A percentile compares a stretch with the other conserved stretches of the same genome.
These are phyloP conservation scores for Cantharellus anzutake DNA, from an alignment of 768 basidiomycete genomes.

Conservation along the genomic window DNA sequence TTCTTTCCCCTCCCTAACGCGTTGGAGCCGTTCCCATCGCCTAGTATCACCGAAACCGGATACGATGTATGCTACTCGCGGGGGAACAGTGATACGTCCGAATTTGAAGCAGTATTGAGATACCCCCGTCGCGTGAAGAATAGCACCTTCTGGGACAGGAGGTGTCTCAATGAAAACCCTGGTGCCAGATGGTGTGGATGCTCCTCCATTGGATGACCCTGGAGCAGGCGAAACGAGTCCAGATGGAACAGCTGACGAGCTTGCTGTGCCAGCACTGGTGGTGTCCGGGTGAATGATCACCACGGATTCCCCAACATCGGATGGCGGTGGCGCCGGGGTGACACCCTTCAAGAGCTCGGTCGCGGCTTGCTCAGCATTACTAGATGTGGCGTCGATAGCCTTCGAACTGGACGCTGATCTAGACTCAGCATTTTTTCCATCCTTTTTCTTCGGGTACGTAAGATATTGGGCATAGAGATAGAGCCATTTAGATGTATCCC, in stretches of 20 bases:
- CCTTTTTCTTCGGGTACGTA: slow-evolving; percentile 27
- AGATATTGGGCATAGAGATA: slow-evolving; percentile 47
- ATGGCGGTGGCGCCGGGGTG: background rate
- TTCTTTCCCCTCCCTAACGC: background rate
- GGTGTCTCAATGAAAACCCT: background rate
- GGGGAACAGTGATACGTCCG: slow-evolving; percentile 10
- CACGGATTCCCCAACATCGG: background rate
- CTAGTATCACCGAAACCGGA: slow-evolving; percentile 5
- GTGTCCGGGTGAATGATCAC: background rate
- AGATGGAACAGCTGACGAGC: background rate
- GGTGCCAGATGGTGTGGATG: background rate
- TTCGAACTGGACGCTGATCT: background rate
- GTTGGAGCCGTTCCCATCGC: background rate
- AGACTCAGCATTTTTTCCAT: background rate
- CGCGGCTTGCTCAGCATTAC: background rate
- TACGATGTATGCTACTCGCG: slow-evolving; percentile 7
- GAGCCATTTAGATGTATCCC: slow-evolving; percentile 42
- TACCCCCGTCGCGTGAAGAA: slow-evolving; percentile 7
- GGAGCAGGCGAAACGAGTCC: background rate
- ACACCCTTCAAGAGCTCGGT: background rate
- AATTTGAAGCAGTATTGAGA: slow-evolving; percentile 9
- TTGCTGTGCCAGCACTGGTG: background rate
- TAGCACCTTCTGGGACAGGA: background rate
- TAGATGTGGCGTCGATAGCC: background rate
- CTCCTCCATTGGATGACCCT: too few species aligned